Percentiles rank a stretch among this genome's conserved stretches.
Evolutionary conservation across 2,329 filamentous ascomycete species (phyloP).

Genomic region (Neonectria neomacrospora): DNA sequence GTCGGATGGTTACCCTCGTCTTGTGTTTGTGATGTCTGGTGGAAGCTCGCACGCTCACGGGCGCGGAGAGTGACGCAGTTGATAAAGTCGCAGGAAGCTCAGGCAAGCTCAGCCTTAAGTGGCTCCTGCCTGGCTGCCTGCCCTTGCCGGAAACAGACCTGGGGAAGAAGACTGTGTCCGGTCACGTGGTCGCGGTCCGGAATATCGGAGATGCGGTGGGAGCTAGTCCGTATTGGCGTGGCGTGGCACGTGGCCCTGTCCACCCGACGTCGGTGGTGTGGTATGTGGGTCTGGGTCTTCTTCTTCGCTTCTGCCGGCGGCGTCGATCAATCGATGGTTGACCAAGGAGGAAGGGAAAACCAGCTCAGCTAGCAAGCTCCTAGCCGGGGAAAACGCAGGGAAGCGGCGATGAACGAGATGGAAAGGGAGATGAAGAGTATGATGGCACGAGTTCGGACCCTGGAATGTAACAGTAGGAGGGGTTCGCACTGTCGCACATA

Average conservation of each 20-base stretch:
- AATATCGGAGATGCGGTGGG: conserved; percentile 9
- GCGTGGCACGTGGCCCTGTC: conserved; percentile 20
- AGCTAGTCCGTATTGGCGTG: conserved; percentile 10
- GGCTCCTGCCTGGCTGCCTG: conserved; percentile 19
- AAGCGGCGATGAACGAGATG: neutral
- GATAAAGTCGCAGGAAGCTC: conserved; percentile 28
- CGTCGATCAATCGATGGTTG: neutral
- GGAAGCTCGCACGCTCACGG: conserved; percentile 15
- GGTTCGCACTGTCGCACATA: conserved; percentile 15
- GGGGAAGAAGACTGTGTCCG: conserved; percentile 4
- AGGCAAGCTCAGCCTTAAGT: conserved; percentile 35
- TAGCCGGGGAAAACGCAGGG: neutral
- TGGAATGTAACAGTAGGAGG: conserved; percentile 12
- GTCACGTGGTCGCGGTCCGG: conserved; percentile 31
- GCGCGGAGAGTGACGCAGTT: conserved; percentile 42
- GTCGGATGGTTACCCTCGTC: neutral
- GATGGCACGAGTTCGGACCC: conserved; percentile 10
- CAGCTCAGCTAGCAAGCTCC: neutral
- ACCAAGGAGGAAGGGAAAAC: neutral
- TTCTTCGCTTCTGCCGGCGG: neutral
- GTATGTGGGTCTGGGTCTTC: conserved; percentile 2
- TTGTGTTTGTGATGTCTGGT: conserved; percentile 30
- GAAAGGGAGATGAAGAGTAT: conserved; percentile 1
- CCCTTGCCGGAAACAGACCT: conserved; percentile 34
- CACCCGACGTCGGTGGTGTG: conserved; percentile 10